Base-by-base conservation (phyloP, 202 grass and related monocot species). In the Miscanthus sacchariflorus region DNA sequence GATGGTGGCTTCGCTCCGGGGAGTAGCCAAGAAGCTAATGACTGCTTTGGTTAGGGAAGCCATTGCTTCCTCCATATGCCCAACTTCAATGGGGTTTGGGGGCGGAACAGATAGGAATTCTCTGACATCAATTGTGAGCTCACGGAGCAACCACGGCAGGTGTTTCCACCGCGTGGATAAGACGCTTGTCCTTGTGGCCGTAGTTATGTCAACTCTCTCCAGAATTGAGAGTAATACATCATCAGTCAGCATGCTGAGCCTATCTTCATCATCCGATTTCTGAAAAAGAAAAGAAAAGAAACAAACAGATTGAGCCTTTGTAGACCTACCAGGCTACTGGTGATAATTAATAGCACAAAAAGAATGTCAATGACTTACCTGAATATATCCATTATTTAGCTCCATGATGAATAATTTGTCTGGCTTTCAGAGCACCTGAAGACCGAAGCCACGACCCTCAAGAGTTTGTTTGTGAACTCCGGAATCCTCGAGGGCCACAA, bases 181-280 rank as follows among this genome's bases (percentile, higher is more conserved):
- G 12, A 52, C 19, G 13, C 66, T 52, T 38, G 46, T 71, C 80
- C 67, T 82, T 25, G 12, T 46, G 38, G 66, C 80, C 2, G 28
- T 52, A 36, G 67, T n/a, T 71, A 56, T 24, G 46, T 82, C 67
- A 13, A 82, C 19, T 40, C 67, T 54, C 67, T 4, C 67, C 46
- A 82, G n/a, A 46, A 82, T 82, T 13, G 28, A 82, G 19, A 82
- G n/a, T 25, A 82, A n/a, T 36, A 82, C 39, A 25, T 64, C 59
- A n/a, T 64, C 59, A 64, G 21, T 4, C 59, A 64, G 59, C 59
- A 25, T 64, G 59, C n/a, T 63, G 21, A 61, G 17, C 66, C 28
- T 82, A 35, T 82, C 58, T 63, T 63, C 58, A 11, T 63, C n/a
- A 10, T 63, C n/a, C n/a, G n/a, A 25, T 25, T 64, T 25, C 59